phyloP scores from a whole-genome alignment of 106 monocot species.

The Acorus calamus region DNA sequence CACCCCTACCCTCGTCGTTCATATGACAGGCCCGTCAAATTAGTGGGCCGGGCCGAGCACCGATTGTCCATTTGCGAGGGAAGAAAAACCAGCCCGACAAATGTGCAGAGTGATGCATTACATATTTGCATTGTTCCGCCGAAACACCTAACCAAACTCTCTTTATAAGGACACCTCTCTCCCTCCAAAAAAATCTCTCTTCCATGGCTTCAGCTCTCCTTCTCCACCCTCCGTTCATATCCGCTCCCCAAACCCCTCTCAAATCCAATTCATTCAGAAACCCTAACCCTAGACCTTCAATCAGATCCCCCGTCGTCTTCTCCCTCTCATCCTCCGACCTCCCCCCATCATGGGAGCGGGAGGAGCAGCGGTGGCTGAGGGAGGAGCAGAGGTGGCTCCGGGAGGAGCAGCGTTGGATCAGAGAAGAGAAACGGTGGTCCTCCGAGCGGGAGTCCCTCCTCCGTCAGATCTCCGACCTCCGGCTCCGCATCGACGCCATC shows the following conservation, averaged over 20 bases:
- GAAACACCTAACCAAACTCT: too few relatives aligned
- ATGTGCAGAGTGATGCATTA: too few relatives aligned
- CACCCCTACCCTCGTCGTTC: too few relatives aligned
- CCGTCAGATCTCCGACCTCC: slow-evolving; percentile 44
- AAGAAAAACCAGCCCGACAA: too few relatives aligned
- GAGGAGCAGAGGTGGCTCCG: slow-evolving; percentile 92
- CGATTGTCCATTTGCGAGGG: too few relatives aligned
- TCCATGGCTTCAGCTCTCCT: too few relatives aligned
- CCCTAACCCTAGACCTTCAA: slow-evolving; percentile 8
- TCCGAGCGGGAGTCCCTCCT: slow-evolving; percentile 64
- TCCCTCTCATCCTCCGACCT: slow-evolving; percentile 11
- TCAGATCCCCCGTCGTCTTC: slow-evolving; percentile 1
- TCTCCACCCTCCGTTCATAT: too few relatives aligned
- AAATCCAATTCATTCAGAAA: slow-evolving; percentile 10
- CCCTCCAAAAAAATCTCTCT: too few relatives aligned
- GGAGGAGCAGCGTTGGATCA: slow-evolving; percentile 30
- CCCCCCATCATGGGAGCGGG: slow-evolving; percentile 58
- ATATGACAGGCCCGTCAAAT: too few relatives aligned
- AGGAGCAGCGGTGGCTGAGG: slow-evolving; percentile 86
- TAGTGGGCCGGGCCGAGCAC: too few relatives aligned
- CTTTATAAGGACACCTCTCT: too few relatives aligned
- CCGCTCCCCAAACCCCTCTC: not conserved
- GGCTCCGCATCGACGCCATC: slow-evolving; percentile 28
- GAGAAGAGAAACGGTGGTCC: slow-evolving; percentile 30
- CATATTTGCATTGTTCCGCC: too few relatives aligned